Percentiles rank a stretch among this genome's conserved stretches.
Conservation (phyloP, 2,329 filamentous ascomycete genomes). For the Keithomyces neogunnii region DNA sequence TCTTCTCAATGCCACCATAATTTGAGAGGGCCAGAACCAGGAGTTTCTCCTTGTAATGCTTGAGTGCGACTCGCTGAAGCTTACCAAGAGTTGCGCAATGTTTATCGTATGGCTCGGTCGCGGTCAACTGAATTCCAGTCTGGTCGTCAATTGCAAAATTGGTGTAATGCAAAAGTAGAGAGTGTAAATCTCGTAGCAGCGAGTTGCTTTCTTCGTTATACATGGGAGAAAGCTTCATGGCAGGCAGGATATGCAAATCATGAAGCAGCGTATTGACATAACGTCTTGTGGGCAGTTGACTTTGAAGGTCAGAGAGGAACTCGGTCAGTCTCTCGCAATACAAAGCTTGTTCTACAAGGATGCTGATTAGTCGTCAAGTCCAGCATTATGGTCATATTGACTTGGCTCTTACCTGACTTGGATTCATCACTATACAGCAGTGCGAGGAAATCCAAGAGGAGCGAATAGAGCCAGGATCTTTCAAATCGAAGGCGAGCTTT, state of each 20-base stretch:
- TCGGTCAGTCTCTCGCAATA: slow-evolving; percentile 95
- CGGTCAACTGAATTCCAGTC: slow-evolving; percentile 66
- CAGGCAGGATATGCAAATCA: slow-evolving; percentile 74
- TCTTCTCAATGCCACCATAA: slow-evolving; percentile 76
- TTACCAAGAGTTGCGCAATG: slow-evolving; percentile 72
- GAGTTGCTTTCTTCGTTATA: slow-evolving; percentile 67
- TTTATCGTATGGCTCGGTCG: slow-evolving; percentile 65
- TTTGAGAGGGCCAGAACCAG: slow-evolving; percentile 90
- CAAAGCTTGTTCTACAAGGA: slow-evolving; percentile 1
- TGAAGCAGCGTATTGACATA: slow-evolving; percentile 85
- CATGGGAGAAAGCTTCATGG: slow-evolving; percentile 69
- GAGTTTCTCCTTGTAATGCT: slow-evolving; percentile 80
- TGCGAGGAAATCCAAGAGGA: slow-evolving; percentile 74
- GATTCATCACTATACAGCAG: slow-evolving; percentile 50
- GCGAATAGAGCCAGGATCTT: slow-evolving; percentile 82
- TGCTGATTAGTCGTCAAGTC: not conserved
- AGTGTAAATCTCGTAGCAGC: slow-evolving; percentile 71
- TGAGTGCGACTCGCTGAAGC: slow-evolving; percentile 70
- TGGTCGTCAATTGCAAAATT: slow-evolving; percentile 89
- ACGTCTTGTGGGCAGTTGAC: slow-evolving; percentile 84
- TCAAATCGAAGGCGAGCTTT: slow-evolving; percentile 84
- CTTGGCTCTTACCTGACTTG: slow-evolving; percentile 27
- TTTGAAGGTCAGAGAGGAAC: slow-evolving; percentile 81
- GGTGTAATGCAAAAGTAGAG: slow-evolving; percentile 77
- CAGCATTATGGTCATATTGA: not conserved